Evolutionary conservation across 164 flowering plant genomes (phyloP).

Genomic region (Magnolia kwangsiensis): DNA sequence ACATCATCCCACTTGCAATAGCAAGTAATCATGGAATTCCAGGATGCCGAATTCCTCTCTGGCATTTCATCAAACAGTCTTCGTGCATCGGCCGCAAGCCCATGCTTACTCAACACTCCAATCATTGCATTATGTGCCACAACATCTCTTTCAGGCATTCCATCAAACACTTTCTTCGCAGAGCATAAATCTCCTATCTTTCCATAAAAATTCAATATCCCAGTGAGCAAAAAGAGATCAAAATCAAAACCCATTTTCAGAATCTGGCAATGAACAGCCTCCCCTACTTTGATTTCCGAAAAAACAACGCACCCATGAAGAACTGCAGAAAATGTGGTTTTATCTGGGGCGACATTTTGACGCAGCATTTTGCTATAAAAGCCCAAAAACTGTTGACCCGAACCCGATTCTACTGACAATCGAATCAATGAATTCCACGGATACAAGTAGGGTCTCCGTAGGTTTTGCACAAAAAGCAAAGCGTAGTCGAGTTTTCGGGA

Average conservation of each 20-base stretch:
- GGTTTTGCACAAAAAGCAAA: slow-evolving; percentile 16
- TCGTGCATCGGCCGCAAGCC: slow-evolving; percentile 21
- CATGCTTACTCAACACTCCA: slow-evolving; percentile 23
- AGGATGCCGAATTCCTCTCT: slow-evolving; percentile 25
- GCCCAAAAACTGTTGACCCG: slow-evolving; percentile 9
- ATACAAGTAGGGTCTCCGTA: slow-evolving; percentile 10
- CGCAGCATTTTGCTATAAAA: slow-evolving; percentile 25
- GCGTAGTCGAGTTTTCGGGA: slow-evolving; percentile 23
- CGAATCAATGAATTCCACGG: slow-evolving; percentile 31
- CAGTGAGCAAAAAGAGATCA: slow-evolving; percentile 36
- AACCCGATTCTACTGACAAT: slow-evolving; percentile 16
- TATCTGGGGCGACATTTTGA: slow-evolving; percentile 19
- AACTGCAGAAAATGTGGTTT: slow-evolving; percentile 18
- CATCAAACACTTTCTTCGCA: slow-evolving; percentile 33
- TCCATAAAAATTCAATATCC: slow-evolving; percentile 42
- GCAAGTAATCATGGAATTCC: slow-evolving; percentile 39
- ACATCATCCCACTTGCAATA: slow-evolving; percentile 34
- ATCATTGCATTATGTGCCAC: slow-evolving; percentile 41
- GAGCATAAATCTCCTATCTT: slow-evolving; percentile 32
- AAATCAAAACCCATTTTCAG: slow-evolving; percentile 29
- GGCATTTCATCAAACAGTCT: slow-evolving; percentile 37
- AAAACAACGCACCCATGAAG: slow-evolving; percentile 24
- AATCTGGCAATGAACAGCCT: slow-evolving; percentile 29
- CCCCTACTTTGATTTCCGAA: slow-evolving; percentile 19
- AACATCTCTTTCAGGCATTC: slow-evolving; percentile 41